Percentiles rank a stretch among this genome's conserved stretches.
These are phyloP conservation scores for Sherardia arvensis DNA, from an alignment of 257 asterid species.

Conservation along the genomic window DNA sequence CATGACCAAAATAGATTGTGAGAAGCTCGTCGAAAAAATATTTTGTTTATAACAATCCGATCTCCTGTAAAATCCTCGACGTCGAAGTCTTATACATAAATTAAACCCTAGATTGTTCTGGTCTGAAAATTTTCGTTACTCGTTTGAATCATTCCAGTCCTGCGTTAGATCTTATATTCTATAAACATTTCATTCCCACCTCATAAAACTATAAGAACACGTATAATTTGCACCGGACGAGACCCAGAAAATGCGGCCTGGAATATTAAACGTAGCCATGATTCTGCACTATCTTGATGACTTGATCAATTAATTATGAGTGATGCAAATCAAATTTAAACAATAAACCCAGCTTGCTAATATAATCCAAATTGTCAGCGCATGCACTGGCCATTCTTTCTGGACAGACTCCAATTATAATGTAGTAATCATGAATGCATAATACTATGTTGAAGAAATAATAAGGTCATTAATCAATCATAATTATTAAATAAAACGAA, in stretches of 20 bases:
- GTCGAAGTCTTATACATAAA: too few relatives aligned
- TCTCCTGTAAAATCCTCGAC: too few relatives aligned
- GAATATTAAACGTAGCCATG: not conserved
- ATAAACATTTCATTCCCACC: too few relatives aligned
- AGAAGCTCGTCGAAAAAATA: too few relatives aligned
- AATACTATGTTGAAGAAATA: not conserved
- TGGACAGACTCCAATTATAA: conserved; percentile 6
- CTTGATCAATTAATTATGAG: not conserved
- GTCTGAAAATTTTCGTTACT: too few relatives aligned
- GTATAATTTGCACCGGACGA: not conserved
- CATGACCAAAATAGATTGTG: too few relatives aligned
- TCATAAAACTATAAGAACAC: not conserved
- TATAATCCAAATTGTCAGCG: not conserved
- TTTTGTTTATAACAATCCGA: too few relatives aligned
- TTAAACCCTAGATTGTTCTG: too few relatives aligned
- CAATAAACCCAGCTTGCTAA: not conserved
- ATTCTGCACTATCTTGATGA: not conserved
- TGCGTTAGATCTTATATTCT: too few relatives aligned
- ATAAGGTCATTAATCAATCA: not conserved
- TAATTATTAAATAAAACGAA: too few relatives aligned
- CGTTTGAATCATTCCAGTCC: too few relatives aligned
- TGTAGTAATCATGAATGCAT: conserved; percentile 4
- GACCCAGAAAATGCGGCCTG: not conserved
- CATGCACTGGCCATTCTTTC: not conserved
- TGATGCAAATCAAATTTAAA: not conserved